These are phyloP conservation scores for Bryoerythrophyllum caledonicum DNA, from an alignment of 225 moss, liverwort and hornwort genomes.

Conservation along the genomic window DNA sequence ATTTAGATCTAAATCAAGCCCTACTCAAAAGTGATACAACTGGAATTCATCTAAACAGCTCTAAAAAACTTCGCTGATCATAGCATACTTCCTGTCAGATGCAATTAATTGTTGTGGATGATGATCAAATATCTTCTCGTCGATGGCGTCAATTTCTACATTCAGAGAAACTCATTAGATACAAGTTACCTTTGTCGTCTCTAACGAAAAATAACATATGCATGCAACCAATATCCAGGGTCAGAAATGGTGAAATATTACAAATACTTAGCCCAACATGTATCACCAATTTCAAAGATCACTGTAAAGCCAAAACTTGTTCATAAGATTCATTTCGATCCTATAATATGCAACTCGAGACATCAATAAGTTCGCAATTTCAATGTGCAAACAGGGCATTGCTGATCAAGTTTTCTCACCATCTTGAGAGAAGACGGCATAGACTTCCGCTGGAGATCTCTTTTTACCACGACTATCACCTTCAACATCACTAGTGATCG, in stretches of 20 bases:
- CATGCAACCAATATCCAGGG: neutral
- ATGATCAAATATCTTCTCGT: constrained; percentile 22
- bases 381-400: neutral
- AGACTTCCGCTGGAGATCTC: constrained; percentile 28
- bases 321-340: neutral
- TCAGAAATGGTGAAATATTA: neutral
- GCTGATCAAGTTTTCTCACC: constrained; percentile 33
- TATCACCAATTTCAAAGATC: constrained; percentile 14
- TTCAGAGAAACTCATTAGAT: constrained; percentile 10
- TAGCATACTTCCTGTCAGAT: constrained; percentile 31
- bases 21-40: constrained; percentile 12
- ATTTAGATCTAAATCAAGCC: constrained; percentile 2
- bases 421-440: constrained; percentile 42
- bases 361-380: neutral
- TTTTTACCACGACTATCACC: constrained; percentile 23
- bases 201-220: constrained; percentile 5
- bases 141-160: constrained; percentile 26
- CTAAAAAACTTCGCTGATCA: constrained; percentile 2
- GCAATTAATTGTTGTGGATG: constrained; percentile 23
- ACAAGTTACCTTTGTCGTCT: neutral
- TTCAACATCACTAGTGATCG: constrained; percentile 34
- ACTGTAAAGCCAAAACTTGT: neutral
- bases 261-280: constrained; percentile 9
- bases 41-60: neutral
- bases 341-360: neutral